Evolutionary conservation across 1,284 basidiomycete species (phyloP), one percentile per base, ranked within the genome.

Genomic region (Agroathelia rolfsii): DNA sequence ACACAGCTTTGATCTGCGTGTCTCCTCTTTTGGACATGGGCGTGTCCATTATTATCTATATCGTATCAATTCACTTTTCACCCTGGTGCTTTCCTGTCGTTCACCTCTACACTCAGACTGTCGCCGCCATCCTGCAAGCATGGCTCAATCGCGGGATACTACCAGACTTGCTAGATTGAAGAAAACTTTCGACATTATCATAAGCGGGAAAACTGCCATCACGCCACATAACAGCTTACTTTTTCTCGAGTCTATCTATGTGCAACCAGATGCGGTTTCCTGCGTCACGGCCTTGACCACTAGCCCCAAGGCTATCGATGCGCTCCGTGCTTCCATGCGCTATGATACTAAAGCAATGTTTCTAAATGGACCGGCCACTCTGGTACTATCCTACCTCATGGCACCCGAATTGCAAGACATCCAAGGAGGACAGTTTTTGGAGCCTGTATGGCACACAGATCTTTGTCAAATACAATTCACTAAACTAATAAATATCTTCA

Each of bases 171-270:
- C 35, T 14, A 43, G 37, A 23, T 48, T 57, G 19, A 45, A 37
- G 6, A 50, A 44, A 26, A 34, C 45, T 3, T 51, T 56, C 24
- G 35, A 49, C 20, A 19, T 38, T 9, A 39, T 57, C 16, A n/a
- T 51, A 2, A 21, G 33, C 7, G 46, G 49, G 7, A 34, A 40
- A 32, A 28, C 31, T 10, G 7, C 28, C 1, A 26, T 59, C 4
- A 42, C 40, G 6, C 42, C 37, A 3, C 28, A 40, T 12, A 52
- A 49, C 19, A n/a, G n/a, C n/a, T n/a, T n/a, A 24, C 39, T 34
- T 4, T 55, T 55, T 30, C 27, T 56, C 18, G 50, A 56, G 28
- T 45, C 45, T 5, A 41, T 55, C 8, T 50, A 40, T 34, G 31
- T 38, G 6, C 46, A 51, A 29, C 27, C 35, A 3, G 46, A 51